phyloP scores from a whole-genome alignment of 139 green algal species.

The Pedinophyceae sp. region DNA sequence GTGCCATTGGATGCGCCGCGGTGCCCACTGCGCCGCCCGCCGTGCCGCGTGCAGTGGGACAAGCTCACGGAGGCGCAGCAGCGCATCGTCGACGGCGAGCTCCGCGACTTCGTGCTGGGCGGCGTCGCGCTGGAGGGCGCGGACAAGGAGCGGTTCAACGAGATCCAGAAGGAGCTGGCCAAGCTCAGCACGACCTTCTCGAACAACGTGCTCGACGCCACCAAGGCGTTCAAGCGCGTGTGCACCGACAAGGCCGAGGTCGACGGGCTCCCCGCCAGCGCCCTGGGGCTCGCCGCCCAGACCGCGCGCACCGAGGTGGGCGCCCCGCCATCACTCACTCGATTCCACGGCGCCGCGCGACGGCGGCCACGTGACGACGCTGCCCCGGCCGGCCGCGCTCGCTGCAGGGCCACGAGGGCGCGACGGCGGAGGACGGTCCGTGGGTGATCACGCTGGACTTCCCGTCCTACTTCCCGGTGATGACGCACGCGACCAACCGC shows the following conservation, averaged over 20 bases:
- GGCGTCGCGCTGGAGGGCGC: slow-evolving; percentile 73
- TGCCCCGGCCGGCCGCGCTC: too few species aligned
- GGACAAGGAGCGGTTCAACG: slow-evolving; percentile 79
- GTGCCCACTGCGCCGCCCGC: too few species aligned
- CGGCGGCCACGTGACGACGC: too few species aligned
- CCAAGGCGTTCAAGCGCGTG: slow-evolving; percentile 74
- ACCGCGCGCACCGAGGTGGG: too few species aligned
- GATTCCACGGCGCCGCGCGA: too few species aligned
- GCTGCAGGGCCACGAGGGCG: slow-evolving; percentile 49
- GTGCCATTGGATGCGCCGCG: too few species aligned
- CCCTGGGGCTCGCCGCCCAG: slow-evolving; percentile 42
- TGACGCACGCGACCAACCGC: slow-evolving; percentile 71
- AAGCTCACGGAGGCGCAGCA: slow-evolving; percentile 49
- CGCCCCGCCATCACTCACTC: too few species aligned
- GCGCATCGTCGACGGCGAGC: slow-evolving; percentile 59
- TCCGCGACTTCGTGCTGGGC: slow-evolving; percentile 77
- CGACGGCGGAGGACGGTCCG: slow-evolving; percentile 63
- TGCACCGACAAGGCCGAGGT: slow-evolving; percentile 59
- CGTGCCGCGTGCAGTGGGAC: too few species aligned
- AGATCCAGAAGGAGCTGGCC: slow-evolving; percentile 84
- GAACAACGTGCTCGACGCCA: slow-evolving; percentile 84
- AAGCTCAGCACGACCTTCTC: slow-evolving; percentile 74
- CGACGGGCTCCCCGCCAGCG: slow-evolving; percentile 57
- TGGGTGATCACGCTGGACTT: slow-evolving; percentile 93
- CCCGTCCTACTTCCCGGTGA: slow-evolving; percentile 70